These are phyloP conservation scores for Medicago truncatula DNA, from an alignment of 306 rosid species.

Conservation along the genomic window DNA sequence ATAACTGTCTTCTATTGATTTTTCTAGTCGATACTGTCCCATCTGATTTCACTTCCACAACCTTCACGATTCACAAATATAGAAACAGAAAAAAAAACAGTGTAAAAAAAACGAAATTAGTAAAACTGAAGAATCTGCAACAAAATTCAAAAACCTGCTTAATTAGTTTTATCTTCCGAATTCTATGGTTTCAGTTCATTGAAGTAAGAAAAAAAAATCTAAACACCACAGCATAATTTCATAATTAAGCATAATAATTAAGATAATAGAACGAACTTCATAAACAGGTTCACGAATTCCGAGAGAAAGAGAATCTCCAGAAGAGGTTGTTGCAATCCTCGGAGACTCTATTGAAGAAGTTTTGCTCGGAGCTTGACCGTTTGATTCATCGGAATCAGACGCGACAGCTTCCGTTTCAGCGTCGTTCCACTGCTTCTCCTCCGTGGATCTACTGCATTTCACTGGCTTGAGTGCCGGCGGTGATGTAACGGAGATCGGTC, in stretches of 20 bases:
- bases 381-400: constrained; percentile 35
- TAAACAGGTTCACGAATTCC: constrained; percentile 96
- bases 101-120: neutral
- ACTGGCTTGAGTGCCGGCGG: constrained; percentile 37
- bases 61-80: constrained; percentile 50
- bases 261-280: constrained; percentile 55
- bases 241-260: too few species aligned
- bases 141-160: neutral
- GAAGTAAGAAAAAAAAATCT: neutral
- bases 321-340: constrained; percentile 50
- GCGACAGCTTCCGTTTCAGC: constrained; percentile 45
- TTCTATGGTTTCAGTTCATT: constrained; percentile 25
- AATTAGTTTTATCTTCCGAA: too few species aligned
- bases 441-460: constrained; percentile 70
- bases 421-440: constrained; percentile 62
- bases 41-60: constrained; percentile 81
- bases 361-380: constrained; percentile 28
- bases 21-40: constrained; percentile 74
- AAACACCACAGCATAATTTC: constrained; percentile 10
- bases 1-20: constrained; percentile 86
- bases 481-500: constrained; percentile 39
- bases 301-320: constrained; percentile 69
- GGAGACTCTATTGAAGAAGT: constrained; percentile 43
- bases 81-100: constrained; percentile 26
- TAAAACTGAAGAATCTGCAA: constrained; percentile 7